These are phyloP conservation scores for Phoenix roebelenii DNA, from an alignment of 176 grass and related monocot genomes.

Conservation along the genomic window DNA sequence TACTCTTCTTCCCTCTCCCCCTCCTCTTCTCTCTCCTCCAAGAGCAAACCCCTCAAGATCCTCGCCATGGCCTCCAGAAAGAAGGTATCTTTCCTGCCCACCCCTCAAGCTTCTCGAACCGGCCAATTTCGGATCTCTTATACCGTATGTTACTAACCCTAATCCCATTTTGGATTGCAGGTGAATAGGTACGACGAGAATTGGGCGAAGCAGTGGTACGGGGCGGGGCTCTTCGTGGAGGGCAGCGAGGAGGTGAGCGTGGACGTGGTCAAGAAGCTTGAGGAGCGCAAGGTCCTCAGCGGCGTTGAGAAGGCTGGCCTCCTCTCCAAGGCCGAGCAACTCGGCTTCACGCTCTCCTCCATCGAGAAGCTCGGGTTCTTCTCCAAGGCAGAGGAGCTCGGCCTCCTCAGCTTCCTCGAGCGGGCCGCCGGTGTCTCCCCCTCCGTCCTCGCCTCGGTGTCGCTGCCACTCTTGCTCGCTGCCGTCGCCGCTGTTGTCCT, in stretches of 20 bases:
- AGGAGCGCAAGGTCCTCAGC: constrained; percentile 86
- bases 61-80: constrained; percentile 75
- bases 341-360: no score
- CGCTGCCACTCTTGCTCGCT: constrained; percentile 71
- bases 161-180: constrained; percentile 7
- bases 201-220: constrained; percentile 96
- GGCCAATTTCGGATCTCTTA: background rate
- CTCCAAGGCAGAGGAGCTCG: constrained; percentile 85
- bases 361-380: no score
- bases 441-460: constrained; percentile 65
- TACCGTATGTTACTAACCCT: background rate
- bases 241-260: constrained; percentile 67
- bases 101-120: background rate
- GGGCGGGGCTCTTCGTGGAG: constrained; percentile 78
- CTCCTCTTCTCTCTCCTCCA: background rate
- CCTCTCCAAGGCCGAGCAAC: constrained; percentile 13
- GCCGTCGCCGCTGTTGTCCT: constrained; percentile 50
- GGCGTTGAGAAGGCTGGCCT: constrained; percentile 78
- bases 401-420: constrained; percentile 94
- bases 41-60: constrained; percentile 43
- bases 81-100: constrained; percentile 32
- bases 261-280: constrained; percentile 87
- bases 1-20: constrained; percentile 4
- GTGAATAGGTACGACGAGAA: constrained; percentile 86
- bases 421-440: constrained; percentile 43